These are phyloP conservation scores for Fusarium domesticum DNA, from an alignment of 2,329 filamentous ascomycete genomes.

Conservation along the genomic window DNA sequence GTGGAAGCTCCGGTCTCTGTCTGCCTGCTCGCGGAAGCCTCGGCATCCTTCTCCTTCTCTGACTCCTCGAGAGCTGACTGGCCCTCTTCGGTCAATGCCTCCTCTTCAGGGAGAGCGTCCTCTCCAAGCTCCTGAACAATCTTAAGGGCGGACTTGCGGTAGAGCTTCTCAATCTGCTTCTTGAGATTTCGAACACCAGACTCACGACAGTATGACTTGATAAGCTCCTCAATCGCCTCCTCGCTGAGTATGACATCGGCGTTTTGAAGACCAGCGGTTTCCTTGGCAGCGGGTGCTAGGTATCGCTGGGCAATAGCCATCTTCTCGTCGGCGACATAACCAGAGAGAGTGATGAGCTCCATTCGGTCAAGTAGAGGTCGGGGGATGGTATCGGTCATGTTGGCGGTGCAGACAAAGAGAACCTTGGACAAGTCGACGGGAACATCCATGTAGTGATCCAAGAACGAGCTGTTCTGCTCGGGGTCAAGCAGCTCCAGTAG, in stretches of 20 bases:
- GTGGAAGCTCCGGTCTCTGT: slow-evolving; percentile 27
- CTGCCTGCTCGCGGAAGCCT: slow-evolving; percentile 41
- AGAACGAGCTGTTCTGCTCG: slow-evolving; percentile 94
- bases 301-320: slow-evolving; percentile 97
- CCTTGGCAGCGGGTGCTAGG: slow-evolving; percentile 89
- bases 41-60: slow-evolving; percentile 64
- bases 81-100: slow-evolving; percentile 80
- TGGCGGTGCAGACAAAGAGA: slow-evolving; percentile 96
- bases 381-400: slow-evolving; percentile 98
- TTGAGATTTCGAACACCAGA: slow-evolving; percentile 96
- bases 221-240: slow-evolving; percentile 89
- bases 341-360: slow-evolving; percentile 95
- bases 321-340: slow-evolving; percentile 97
- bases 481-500: slow-evolving; percentile 91
- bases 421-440: slow-evolving; percentile 97
- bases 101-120: slow-evolving; percentile 73
- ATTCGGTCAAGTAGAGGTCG: slow-evolving; percentile 91
- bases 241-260: slow-evolving; percentile 85
- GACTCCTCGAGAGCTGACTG: slow-evolving; percentile 72
- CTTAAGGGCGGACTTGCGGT: slow-evolving; percentile 93
- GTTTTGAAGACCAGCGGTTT: slow-evolving; percentile 83
- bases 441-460: slow-evolving; percentile 98
- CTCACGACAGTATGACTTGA: slow-evolving; percentile 97
- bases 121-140: slow-evolving; percentile 95
- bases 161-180: slow-evolving; percentile 99